A percentile compares a stretch with the other conserved stretches of the same genome.
These are phyloP conservation scores for Cystobasidium slooffiae DNA, from an alignment of 1,284 basidiomycete genomes.

Conservation along the genomic window DNA sequence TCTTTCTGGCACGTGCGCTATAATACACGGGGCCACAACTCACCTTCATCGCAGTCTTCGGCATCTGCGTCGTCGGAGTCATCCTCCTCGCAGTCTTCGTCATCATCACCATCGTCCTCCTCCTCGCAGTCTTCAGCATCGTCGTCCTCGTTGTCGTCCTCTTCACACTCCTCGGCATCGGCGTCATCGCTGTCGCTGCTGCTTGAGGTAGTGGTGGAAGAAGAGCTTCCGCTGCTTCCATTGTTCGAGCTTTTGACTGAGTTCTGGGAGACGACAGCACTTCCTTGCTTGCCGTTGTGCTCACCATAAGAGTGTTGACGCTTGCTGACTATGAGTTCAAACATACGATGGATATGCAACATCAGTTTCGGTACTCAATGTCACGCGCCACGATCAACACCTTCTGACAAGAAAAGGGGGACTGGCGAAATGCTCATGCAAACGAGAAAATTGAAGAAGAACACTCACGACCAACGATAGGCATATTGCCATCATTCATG, in stretches of 20 bases:
- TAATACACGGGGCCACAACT: not conserved
- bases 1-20: constrained; percentile 6
- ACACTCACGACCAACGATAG: constrained; percentile 36
- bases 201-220: not conserved
- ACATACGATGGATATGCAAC: not conserved
- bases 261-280: constrained; percentile 3
- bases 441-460: not conserved
- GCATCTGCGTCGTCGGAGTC: constrained; percentile 8
- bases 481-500: constrained; percentile 41
- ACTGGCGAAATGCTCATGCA: not conserved
- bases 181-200: not conserved
- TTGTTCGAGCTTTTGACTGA: constrained; percentile 4
- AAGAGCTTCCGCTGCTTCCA: not conserved
- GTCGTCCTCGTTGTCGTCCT: constrained; percentile 13
- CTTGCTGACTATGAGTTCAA: not conserved
- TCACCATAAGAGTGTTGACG: constrained; percentile 2
- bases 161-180: not conserved
- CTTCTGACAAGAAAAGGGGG: not conserved
- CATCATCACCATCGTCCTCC: constrained; percentile 33
- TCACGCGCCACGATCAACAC: not conserved
- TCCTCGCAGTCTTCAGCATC: constrained; percentile 25
- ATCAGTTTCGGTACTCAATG: not conserved
- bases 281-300: constrained; percentile 40
- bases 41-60: constrained; percentile 15
- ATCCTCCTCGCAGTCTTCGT: constrained; percentile 33